Base-by-base conservation (phyloP, 257 asterid species). In the Solanum acaule region DNA sequence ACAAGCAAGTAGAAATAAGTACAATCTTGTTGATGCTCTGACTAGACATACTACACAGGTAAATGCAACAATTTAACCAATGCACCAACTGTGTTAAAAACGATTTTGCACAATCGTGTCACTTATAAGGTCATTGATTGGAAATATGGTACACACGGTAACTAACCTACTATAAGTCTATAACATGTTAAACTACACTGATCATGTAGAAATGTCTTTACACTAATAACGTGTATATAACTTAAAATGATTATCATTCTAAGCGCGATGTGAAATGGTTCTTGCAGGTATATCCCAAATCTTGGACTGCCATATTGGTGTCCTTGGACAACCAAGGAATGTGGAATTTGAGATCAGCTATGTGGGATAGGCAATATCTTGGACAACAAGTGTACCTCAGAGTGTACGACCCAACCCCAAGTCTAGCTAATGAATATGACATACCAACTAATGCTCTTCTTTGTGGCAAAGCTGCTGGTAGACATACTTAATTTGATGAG, bases 241-340 rank as follows among this genome's bases (percentile, higher is more conserved):
- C 27, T 72, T 18, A 8, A 33, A 72, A 34, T 18, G 38, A 49
- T 49, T 5, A 77, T 40, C 25, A 10, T 61, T 34, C 49, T 10
- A 14, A 83, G 7, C 49, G 8, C 42, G 49, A 72, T 3, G 20
- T 38, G 23, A 12, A 38, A 37, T 29, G 87, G 44, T 25, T 7
- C 4, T 85, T 75, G 90, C 90, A 97, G 99, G 99, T 96, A 40
- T 97, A 95, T 90, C 99, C 99, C 0, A 91, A 88, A 8, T 95
- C 98, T 12, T 97, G 99, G 99, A 94, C 98, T 12, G 89, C 96
- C 1, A 96, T 97, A 72, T 49, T 95, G 11, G 98, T 95, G 42
- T 95, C 99, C 0, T 90, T 97, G 92, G 99, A 97, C 93, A 96
- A 97, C 93, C 98, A 97, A 88, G 99, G 99, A 0, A 97, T 97